Base-by-base conservation (phyloP, 768 basidiomycete genomes). In the Sporobolomyces phaffii region DNA sequence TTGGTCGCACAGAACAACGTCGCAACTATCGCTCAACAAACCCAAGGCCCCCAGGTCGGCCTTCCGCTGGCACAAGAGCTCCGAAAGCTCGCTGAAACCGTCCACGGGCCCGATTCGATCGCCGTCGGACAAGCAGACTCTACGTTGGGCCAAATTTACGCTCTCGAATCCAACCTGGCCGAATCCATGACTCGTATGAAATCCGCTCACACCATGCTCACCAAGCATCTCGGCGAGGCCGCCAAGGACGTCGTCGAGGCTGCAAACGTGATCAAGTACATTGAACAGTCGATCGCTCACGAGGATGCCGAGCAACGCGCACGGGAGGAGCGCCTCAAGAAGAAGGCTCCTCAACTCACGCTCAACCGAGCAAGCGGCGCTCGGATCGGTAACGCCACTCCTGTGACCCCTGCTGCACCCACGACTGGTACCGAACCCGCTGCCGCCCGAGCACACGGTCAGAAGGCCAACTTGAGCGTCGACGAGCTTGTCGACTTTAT, bases 401-500 rank as follows among this genome's bases (percentile, higher is more conserved):
- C 38, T 8, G 18, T 15, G 2, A 1, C 38, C 4, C 20, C 20
- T 28, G 34, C 59, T 36, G 20, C 53, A 41, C 40, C 15, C 33
- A 38, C 47, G 44, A 53, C 40, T 29, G 69, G 70, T 6, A 52
- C 72, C 45, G 70, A 72, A 47, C 68, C 74, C 26, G 69, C 72
- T 31, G 20, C 38, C 13, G 50, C 60, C 38, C 60, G 65, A 33
- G 40, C 45, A 22, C 65, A 70, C 52, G 72, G 74, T 31, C 59
- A 68, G 44, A 73, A 74, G 71, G 78, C 75, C 15, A 72, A 76
- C 47, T 62, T 76, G 33, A 76, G 77, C 63, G 74, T 80, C 33
- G 80, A 80, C 38, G 78, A 78, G 31, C 73, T 80, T 45, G 80
- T 80, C 71, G 73, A 77, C 51, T 80, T 76, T 69, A 79, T 80